A percentile compares a stretch with the other conserved stretches of the same genome.
Evolutionary conservation across 192 early-diverging fungal genomes (phyloP).

Genomic region (Umbelopsis sp.): DNA sequence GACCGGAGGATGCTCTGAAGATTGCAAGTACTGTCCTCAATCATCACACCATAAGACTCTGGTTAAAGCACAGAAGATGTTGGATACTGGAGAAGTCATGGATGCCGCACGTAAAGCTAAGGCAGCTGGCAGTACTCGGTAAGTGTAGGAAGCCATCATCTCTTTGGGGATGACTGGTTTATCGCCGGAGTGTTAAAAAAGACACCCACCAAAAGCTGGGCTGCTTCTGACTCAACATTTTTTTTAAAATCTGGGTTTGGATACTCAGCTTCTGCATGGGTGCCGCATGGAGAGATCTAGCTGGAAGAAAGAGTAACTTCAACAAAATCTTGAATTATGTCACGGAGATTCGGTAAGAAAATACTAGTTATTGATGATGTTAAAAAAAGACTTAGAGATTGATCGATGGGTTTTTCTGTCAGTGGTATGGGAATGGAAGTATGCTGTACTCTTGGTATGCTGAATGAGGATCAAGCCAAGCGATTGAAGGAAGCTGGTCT

Average conservation of each 20-base stretch:
- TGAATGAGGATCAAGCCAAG: slow-evolving; percentile 71
- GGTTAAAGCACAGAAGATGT: slow-evolving; percentile 71
- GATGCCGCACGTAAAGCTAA: slow-evolving; percentile 73
- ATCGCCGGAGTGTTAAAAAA: slow-evolving; percentile 13
- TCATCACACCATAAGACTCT: slow-evolving; percentile 73
- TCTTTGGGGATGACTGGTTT: not conserved
- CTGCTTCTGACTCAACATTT: slow-evolving; percentile 18
- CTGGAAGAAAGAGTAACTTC: slow-evolving; percentile 83
- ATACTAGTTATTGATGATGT: not conserved
- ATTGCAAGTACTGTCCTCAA: slow-evolving; percentile 84
- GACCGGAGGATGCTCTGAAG: slow-evolving; percentile 83
- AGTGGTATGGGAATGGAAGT: slow-evolving; percentile 87
- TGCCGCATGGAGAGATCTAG: slow-evolving; percentile 81
- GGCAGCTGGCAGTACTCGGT: slow-evolving; percentile 74
- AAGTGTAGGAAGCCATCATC: not conserved
- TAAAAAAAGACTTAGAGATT: not conserved
- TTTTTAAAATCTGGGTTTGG: slow-evolving; percentile 13
- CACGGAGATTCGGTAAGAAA: slow-evolving; percentile 67
- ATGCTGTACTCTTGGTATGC: slow-evolving; percentile 85
- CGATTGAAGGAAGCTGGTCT: slow-evolving; percentile 81
- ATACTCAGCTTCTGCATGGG: slow-evolving; percentile 77
- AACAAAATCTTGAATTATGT: slow-evolving; percentile 76
- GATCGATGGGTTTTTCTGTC: not conserved
- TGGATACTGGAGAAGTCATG: slow-evolving; percentile 70
- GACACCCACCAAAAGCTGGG: not conserved